These are phyloP conservation scores for Stentor coeruleus DNA, from an alignment of 73 alveolate species.

Conservation along the genomic window DNA sequence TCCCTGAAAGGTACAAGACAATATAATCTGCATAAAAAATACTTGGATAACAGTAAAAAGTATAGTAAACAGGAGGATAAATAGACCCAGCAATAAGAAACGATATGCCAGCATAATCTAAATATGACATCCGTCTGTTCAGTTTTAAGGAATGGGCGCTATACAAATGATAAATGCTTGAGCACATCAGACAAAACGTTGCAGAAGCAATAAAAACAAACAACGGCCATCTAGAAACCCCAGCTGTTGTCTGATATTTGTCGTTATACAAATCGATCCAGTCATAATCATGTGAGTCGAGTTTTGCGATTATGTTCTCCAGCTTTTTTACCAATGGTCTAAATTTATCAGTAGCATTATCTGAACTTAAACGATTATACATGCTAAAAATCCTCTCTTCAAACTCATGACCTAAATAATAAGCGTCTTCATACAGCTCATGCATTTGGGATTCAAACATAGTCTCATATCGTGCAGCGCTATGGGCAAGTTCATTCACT, in stretches of 20 bases:
- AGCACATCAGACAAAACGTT: conserved; percentile 68
- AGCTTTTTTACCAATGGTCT: neutral
- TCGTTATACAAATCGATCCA: conserved; percentile 50
- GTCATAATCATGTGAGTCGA: conserved; percentile 41
- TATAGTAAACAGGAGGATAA: conserved; percentile 85
- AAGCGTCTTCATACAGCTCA: neutral
- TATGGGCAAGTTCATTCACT: neutral
- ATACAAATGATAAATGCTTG: conserved; percentile 79
- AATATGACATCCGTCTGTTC: conserved; percentile 59
- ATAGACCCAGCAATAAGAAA: conserved; percentile 87
- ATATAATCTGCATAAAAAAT: conserved; percentile 41
- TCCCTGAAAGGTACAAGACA: conserved; percentile 37
- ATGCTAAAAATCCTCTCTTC: neutral
- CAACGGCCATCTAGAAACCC: conserved; percentile 75
- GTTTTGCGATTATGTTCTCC: conserved; percentile 2
- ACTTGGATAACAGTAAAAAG: conserved; percentile 88
- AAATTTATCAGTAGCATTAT: neutral
- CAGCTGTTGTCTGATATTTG: conserved; percentile 7
- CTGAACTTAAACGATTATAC: neutral
- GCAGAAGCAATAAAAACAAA: conserved; percentile 74
- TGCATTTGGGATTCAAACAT: neutral
- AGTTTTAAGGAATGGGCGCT: conserved; percentile 49
- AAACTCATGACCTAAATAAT: neutral
- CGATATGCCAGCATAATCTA: conserved; percentile 94
- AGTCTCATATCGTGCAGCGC: neutral